These are phyloP conservation scores for Anisodus acutangulus DNA, from an alignment of 257 asterid species.

Conservation along the genomic window DNA sequence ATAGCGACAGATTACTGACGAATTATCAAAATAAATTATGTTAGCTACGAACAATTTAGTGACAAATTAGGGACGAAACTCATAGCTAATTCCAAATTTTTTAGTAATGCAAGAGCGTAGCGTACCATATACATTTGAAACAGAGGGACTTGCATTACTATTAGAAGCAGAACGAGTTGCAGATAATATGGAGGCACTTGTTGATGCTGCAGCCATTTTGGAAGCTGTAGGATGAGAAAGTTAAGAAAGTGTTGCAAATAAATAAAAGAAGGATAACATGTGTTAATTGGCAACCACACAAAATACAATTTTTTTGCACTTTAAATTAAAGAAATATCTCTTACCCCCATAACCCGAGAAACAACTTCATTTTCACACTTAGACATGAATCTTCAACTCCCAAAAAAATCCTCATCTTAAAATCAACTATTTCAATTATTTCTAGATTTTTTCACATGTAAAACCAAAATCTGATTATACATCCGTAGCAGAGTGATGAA, in stretches of 20 bases:
- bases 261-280: neutral
- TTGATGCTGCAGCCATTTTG: constrained; percentile 44
- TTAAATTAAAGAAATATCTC: neutral
- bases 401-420: neutral
- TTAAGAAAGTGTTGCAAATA: neutral
- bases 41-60: too few relatives aligned
- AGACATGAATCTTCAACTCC: constrained; percentile 17
- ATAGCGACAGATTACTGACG: too few relatives aligned
- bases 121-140: constrained; percentile 36
- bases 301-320: neutral
- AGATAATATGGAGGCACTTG: constrained; percentile 44
- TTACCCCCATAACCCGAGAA: neutral
- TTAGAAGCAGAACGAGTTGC: constrained; percentile 39
- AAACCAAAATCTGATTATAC: neutral
- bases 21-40: too few relatives aligned
- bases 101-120: neutral
- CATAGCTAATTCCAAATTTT: too few relatives aligned
- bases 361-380: constrained; percentile 30
- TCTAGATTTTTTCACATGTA: neutral
- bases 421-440: neutral
- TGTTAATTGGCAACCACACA: constrained; percentile 24
- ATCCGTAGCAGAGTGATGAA: neutral
- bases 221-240: neutral
- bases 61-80: too few relatives aligned
- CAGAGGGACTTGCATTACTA: constrained; percentile 31